Evolutionary conservation across 306 rosid species (phyloP).

Genomic region (Crotalaria pallida): DNA sequence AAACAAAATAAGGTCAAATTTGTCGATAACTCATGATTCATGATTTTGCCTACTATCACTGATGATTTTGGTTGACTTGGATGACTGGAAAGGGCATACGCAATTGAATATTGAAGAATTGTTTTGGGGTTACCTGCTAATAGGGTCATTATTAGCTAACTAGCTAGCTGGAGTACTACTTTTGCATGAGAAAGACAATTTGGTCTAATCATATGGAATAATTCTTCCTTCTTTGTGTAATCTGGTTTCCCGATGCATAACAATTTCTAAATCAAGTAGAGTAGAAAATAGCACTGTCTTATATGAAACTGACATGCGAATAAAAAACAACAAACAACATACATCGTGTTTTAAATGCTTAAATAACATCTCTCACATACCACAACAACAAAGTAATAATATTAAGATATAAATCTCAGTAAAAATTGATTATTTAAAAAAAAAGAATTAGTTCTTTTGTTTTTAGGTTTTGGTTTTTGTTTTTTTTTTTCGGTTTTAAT

Average conservation of each 20-base stretch:
- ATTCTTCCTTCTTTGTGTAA: conserved; percentile 16
- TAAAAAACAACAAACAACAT: too few relatives aligned
- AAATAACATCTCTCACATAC: too few relatives aligned
- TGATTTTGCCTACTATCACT: conserved; percentile 9
- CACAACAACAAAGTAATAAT: too few relatives aligned
- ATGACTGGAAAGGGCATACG: conserved; percentile 35
- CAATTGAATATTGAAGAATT: conserved; percentile 14
- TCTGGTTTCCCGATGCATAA: conserved; percentile 27
- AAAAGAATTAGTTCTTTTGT: too few relatives aligned
- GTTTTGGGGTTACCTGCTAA: conserved; percentile 28
- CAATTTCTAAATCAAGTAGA: conserved; percentile 29
- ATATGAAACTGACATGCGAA: conserved; percentile 13
- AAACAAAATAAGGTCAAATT: conserved; percentile 4
- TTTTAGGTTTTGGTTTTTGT: too few relatives aligned
- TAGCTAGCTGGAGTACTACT: conserved; percentile 12
- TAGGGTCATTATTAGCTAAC: conserved; percentile 28
- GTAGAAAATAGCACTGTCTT: conserved; percentile 16
- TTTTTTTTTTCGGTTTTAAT: too few relatives aligned
- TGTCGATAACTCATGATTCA: background rate
- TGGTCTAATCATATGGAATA: conserved; percentile 30
- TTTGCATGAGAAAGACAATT: conserved; percentile 40
- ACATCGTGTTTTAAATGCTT: too few relatives aligned
- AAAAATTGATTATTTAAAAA: too few relatives aligned
- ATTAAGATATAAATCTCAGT: too few relatives aligned
- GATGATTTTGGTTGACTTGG: conserved; percentile 16